Conservation (phyloP, 2,329 filamentous ascomycete species). For the Aspergillus proliferans region DNA sequence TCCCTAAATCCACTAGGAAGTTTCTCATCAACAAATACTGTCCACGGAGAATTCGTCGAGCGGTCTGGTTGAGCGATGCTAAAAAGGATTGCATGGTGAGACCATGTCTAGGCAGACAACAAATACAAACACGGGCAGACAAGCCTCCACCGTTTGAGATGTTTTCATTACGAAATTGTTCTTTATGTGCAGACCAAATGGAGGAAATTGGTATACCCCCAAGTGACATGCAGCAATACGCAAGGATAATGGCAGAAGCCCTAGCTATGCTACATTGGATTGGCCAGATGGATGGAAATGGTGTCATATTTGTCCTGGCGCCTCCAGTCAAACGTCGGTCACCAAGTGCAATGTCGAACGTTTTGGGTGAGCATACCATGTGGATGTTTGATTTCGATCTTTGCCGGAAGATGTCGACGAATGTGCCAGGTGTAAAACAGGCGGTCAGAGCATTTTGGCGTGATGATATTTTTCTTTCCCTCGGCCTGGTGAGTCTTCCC, state of each 20-base stretch:
- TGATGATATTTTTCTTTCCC: slow-evolving; percentile 52
- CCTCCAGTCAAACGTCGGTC: slow-evolving; percentile 2
- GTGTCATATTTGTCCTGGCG: slow-evolving; percentile 52
- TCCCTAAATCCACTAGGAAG: slow-evolving; percentile 14
- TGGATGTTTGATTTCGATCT: slow-evolving; percentile 49
- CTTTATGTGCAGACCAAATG: slow-evolving; percentile 47
- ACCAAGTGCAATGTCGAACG: slow-evolving; percentile 4
- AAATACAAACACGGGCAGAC: slow-evolving; percentile 11
- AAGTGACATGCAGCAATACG: slow-evolving; percentile 26
- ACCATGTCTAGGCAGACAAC: slow-evolving; percentile 42
- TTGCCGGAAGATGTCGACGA: slow-evolving; percentile 31
- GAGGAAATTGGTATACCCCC: slow-evolving; percentile 30
- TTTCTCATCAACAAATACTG: slow-evolving; percentile 31
- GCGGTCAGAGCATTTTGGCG: slow-evolving; percentile 42
- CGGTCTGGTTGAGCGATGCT: slow-evolving; percentile 12
- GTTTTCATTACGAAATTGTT: slow-evolving; percentile 45
- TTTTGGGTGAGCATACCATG: slow-evolving; percentile 30
- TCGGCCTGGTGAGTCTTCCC: slow-evolving; percentile 22
- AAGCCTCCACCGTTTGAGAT: slow-evolving; percentile 9
- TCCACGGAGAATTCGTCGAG: slow-evolving; percentile 5
- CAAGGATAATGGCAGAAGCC: slow-evolving; percentile 43
- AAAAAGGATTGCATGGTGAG: slow-evolving; percentile 47
- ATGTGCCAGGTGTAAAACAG: slow-evolving; percentile 34
- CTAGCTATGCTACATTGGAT: slow-evolving; percentile 49
- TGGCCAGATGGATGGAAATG: slow-evolving; percentile 45